Evolutionary conservation across 495 filamentous ascomycete genomes (phyloP), one percentile per base, ranked within the genome.

Genomic region (Talaromyces wortmannii): DNA sequence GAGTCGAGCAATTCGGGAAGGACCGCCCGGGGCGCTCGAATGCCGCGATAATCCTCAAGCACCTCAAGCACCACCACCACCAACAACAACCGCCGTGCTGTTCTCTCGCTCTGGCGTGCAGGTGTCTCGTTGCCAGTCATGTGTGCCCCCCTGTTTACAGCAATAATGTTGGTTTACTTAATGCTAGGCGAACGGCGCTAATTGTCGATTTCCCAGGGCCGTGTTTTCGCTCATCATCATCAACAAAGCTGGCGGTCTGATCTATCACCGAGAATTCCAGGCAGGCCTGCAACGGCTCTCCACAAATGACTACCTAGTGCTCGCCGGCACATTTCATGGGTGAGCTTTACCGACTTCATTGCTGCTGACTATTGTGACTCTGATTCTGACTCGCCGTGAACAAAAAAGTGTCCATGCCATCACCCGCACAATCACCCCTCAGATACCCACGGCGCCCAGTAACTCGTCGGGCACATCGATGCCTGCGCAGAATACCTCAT

Each of bases 281-380:
- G 79, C 83, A 29, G 83, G 85, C 40, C 77, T 97, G 58, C 87
- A 85, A 70, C 92, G 92, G 65, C 82, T 97, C 61, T 88, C 81
- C 49, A 90, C 88, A 52, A 98, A 98, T 63, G 95, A 97, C 75
- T 90, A 90, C 66, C 74, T 98, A 4, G 91, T 97, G 53, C 86
- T 98, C n/a, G 94, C 94, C 0, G 94, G 94, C 31, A 97, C 94
- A 44, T 98, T 98, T 71, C 94, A 98, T 68, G 94, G 94, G 84
- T 89, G 72, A 61, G 67, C 40, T 40, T 17, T 16, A 33, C 23
- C 33, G n/a, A 48, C 29, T 40, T 40, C 36, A 1, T 13, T 40
- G 36, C 36, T 1, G 36, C 5, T 13, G 36, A 40, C 5, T 23
- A 23, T 23, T 23, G 23, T 4, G 23, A 23, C 23, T 23, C 23